These are phyloP conservation scores for Heracleum sosnowskyi DNA, from an alignment of 129 eudicot species.

Conservation along the genomic window DNA sequence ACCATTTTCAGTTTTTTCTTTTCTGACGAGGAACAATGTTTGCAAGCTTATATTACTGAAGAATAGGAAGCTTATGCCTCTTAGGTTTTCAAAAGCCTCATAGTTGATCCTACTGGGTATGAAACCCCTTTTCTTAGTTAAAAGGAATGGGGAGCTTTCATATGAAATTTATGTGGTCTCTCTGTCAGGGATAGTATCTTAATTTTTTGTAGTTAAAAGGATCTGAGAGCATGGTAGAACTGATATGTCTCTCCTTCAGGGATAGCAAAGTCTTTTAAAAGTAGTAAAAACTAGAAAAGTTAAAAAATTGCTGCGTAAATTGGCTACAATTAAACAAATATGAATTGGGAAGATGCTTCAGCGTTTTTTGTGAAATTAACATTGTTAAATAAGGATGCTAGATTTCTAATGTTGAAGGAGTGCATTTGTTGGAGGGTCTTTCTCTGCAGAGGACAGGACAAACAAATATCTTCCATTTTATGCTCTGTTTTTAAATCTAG, in stretches of 20 bases:
- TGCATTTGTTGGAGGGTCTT: background rate
- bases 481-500: background rate
- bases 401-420: background rate
- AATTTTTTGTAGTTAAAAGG: no score
- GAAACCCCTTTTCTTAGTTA: background rate
- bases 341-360: background rate
- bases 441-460: background rate
- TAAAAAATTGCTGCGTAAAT: no score
- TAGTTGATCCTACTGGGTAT: background rate
- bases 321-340: background rate
- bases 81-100: background rate
- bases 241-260: no score
- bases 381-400: background rate
- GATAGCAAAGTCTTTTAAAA: background rate
- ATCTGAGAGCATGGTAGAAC: no score
- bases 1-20: background rate
- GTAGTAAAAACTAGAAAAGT: background rate
- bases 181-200: background rate
- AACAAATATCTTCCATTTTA: background rate
- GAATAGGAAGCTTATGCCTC: background rate
- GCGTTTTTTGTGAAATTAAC: background rate
- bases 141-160: no score
- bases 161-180: no score
- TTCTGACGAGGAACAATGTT: background rate
- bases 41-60: background rate